These are phyloP conservation scores for Fraxinus angustifolia DNA, from an alignment of 305 asterid species.

Conservation along the genomic window DNA sequence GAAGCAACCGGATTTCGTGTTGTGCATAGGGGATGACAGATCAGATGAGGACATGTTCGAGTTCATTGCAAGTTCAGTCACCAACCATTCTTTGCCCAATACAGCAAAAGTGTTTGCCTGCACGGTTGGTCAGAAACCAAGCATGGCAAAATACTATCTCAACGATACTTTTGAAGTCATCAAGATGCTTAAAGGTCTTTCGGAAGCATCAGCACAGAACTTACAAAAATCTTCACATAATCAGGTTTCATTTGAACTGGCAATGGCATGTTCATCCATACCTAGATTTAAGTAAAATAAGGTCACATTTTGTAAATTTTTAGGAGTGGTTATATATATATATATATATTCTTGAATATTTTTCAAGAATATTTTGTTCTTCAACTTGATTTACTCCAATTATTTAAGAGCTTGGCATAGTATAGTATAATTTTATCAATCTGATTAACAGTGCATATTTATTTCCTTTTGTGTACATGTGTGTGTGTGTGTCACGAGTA, in stretches of 20 bases:
- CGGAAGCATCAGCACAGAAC: slow-evolving; percentile 33
- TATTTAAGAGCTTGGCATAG: background rate
- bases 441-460: background rate
- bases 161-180: slow-evolving; percentile 64
- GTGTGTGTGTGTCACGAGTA: no score
- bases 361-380: background rate
- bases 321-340: background rate
- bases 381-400: background rate
- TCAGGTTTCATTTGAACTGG: slow-evolving; percentile 31
- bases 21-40: slow-evolving; percentile 80
- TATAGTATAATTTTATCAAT: background rate
- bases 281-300: background rate
- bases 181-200: slow-evolving; percentile 59
- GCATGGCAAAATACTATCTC: slow-evolving; percentile 76
- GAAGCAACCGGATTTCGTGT: slow-evolving; percentile 52
- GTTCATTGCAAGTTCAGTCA: slow-evolving; percentile 49
- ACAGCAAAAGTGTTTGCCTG: slow-evolving; percentile 65
- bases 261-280: background rate
- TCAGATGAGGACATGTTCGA: slow-evolving; percentile 90
- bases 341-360: background rate
- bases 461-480: background rate
- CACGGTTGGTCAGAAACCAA: slow-evolving; percentile 83
- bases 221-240: slow-evolving; percentile 24
- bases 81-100: slow-evolving; percentile 38
- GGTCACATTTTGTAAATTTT: background rate